Percentiles rank a stretch among this genome's conserved stretches.
phyloP scores from a whole-genome alignment of 2,329 filamentous ascomycete species.

The Lecanicillium sp. region DNA sequence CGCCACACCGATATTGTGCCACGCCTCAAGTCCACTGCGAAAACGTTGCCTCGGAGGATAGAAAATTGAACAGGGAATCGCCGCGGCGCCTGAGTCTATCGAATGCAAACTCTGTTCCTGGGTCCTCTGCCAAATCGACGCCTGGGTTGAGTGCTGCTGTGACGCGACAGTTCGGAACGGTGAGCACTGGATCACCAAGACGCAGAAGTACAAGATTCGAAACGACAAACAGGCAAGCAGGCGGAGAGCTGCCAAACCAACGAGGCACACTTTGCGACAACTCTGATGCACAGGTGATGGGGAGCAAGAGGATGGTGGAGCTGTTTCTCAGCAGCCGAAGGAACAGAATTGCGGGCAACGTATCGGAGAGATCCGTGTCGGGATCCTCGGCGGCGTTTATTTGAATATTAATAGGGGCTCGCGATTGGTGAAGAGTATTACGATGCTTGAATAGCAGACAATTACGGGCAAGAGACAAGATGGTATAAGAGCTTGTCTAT shows the following conservation, averaged over 20 bases:
- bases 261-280: constrained; percentile 10
- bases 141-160: constrained; percentile 14
- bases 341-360: constrained; percentile 14
- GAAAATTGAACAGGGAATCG: too few species aligned
- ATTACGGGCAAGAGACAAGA: too few species aligned
- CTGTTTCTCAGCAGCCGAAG: constrained; percentile 42
- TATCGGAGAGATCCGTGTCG: too few species aligned
- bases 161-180: constrained; percentile 11
- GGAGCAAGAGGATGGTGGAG: constrained; percentile 46
- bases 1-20: background rate
- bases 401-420: too few species aligned
- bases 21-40: background rate
- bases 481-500: too few species aligned
- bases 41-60: background rate
- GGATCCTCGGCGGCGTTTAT: too few species aligned
- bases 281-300: constrained; percentile 26
- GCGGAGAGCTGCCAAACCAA: constrained; percentile 7
- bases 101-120: constrained; percentile 11
- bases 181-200: constrained; percentile 5
- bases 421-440: too few species aligned
- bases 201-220: constrained; percentile 1
- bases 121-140: constrained; percentile 20
- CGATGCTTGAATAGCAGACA: too few species aligned
- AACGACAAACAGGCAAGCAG: background rate
- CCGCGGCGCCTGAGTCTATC: constrained; percentile 13